phyloP scores from a whole-genome alignment of 179 eudicot genomes.

The Carnegiea gigantea region DNA sequence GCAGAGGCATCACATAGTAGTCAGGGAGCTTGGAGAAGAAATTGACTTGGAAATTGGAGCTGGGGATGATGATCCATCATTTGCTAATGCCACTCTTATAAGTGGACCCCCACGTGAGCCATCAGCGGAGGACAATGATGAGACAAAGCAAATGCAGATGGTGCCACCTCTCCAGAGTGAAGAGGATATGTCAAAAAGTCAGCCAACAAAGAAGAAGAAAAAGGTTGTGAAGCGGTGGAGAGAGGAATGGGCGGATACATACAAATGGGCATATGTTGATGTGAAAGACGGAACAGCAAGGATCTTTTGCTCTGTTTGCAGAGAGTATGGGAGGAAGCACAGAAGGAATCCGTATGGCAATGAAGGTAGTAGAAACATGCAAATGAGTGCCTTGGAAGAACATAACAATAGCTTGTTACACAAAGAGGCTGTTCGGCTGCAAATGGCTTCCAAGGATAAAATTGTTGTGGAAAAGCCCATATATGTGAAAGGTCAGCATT shows the following conservation, averaged over 20 bases:
- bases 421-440: slow-evolving; percentile 95
- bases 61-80: slow-evolving; percentile 81
- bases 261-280: slow-evolving; percentile 99
- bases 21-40: slow-evolving; percentile 90
- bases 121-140: slow-evolving; percentile 74
- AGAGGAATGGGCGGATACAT: slow-evolving; percentile 99
- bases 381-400: slow-evolving; percentile 99
- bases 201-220: slow-evolving; percentile 78
- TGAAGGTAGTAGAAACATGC: slow-evolving; percentile 99
- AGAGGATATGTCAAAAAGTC: slow-evolving; percentile 63
- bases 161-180: slow-evolving; percentile 56
- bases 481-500: slow-evolving; percentile 75
- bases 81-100: slow-evolving; percentile 60
- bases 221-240: slow-evolving; percentile 99
- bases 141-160: slow-evolving; percentile 67
- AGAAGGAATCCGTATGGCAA: slow-evolving; percentile 97
- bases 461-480: slow-evolving; percentile 79
- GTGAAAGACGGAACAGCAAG: slow-evolving; percentile 94
- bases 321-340: slow-evolving; percentile 97
- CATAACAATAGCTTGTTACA: slow-evolving; percentile 96
- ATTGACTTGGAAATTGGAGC: slow-evolving; percentile 94
- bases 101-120: slow-evolving; percentile 65
- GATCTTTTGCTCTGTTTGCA: slow-evolving; percentile 94
- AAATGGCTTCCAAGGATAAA: slow-evolving; percentile 96
- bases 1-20: slow-evolving; percentile 91